These are phyloP conservation scores for Cardiospermum halicacabum DNA, from an alignment of 345 rosid genomes.

Conservation along the genomic window DNA sequence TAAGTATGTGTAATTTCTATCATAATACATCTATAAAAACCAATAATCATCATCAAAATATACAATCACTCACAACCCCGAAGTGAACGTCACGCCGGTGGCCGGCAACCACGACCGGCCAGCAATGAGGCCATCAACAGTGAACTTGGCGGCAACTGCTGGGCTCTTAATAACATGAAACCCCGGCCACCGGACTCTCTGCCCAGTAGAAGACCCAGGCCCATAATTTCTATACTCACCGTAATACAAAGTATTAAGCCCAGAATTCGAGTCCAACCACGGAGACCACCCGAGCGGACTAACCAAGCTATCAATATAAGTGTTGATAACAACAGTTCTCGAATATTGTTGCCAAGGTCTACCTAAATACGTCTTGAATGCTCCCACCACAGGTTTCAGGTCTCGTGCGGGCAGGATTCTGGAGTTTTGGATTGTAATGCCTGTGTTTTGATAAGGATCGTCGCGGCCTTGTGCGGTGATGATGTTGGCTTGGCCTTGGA, in stretches of 20 bases:
- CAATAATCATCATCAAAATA: no score
- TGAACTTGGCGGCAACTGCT: slow-evolving; percentile 42
- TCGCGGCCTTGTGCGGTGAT: slow-evolving; percentile 77
- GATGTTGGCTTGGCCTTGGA: slow-evolving; percentile 56
- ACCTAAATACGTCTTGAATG: slow-evolving; percentile 53
- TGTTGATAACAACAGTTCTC: slow-evolving; percentile 47
- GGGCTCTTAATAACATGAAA: slow-evolving; percentile 49
- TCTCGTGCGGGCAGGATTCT: slow-evolving; percentile 54
- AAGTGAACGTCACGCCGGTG: slow-evolving; percentile 52
- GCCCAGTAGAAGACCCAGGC: slow-evolving; percentile 48
- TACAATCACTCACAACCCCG: slow-evolving; percentile 38
- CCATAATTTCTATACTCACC: slow-evolving; percentile 71
- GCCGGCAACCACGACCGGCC: slow-evolving; percentile 60
- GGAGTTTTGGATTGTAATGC: slow-evolving; percentile 64
- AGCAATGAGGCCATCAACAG: slow-evolving; percentile 43
- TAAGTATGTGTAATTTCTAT: background rate
- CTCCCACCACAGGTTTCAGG: slow-evolving; percentile 39
- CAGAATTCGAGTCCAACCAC: slow-evolving; percentile 49
- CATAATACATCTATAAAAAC: background rate
- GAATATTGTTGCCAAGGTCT: slow-evolving; percentile 78
- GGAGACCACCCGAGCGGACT: slow-evolving; percentile 67
- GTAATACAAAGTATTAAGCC: slow-evolving; percentile 53
- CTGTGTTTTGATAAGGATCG: slow-evolving; percentile 74
- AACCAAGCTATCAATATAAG: slow-evolving; percentile 39
- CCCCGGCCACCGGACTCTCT: slow-evolving; percentile 69